Evolutionary conservation across 2,329 filamentous ascomycete genomes (phyloP), one percentile per base, ranked within the genome.

Genomic region (Colletotrichum sp.): DNA sequence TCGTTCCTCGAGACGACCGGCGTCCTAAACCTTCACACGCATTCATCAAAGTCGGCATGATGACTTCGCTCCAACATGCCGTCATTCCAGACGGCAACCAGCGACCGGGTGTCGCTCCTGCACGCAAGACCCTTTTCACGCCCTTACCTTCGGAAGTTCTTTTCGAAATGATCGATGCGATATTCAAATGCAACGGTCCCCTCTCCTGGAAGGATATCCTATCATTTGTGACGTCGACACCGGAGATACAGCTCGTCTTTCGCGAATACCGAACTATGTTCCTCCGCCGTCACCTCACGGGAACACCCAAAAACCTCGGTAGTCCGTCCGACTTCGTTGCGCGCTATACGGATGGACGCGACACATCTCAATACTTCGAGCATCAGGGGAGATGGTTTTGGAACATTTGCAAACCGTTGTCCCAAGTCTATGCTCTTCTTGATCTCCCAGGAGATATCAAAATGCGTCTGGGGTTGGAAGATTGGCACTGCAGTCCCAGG

Each of bases 381-480:
- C 4, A 8, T 52, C n/a, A 52, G 3, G 44, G 44, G 3, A 52
- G 44, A 24, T 52, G 44, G 44, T 52, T 52, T 52, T 52, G 44
- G 44, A 52, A 52, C n/a, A 21, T 52, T 21, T 52, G 44, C 44
- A 52, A 13, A 52, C 44, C 44, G 44, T 52, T 52, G n/a, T 52
- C 44, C 10, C 44, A 18, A 21, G 12, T 52, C 1, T 21, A 52
- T 52, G 2, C 44, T 21, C 44, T 52, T 52, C n/a, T 52, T 21
- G n/a, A 21, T 52, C 44, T 52, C 44, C 44, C 44, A 13, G 44
- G 44, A 52, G n/a, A 52, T 8, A 52, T 52, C 4, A 52, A 8
- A 52, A 52, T 2, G 6, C 44, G 12, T 0, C n/a, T 52, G 3
- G 1, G 16, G 1, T 2, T 52, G 12, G 6, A 52, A 21, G 44